Base-by-base conservation (phyloP, 768 basidiomycete genomes). In the Boletales sp. region DNA sequence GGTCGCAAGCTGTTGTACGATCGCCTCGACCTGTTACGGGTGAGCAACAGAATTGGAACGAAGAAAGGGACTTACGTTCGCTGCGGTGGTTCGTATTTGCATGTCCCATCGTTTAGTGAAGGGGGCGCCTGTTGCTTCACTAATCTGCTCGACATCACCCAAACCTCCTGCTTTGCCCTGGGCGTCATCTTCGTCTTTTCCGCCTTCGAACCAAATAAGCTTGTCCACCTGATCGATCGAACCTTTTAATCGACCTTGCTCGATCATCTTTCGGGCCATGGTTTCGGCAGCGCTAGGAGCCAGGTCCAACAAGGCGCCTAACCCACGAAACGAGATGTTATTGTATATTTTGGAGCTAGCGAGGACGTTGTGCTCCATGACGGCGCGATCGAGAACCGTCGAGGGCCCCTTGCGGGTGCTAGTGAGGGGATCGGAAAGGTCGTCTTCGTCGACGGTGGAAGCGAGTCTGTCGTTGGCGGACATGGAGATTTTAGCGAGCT, bases 211-310 rank as follows among this genome's bases (percentile, higher is more conserved):
- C 79, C 87, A 90, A 54, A 99, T 95, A 41, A 98, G 77, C 57
- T 82, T 86, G 51, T 95, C 91, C 13, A 97, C 93, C 65, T 99
- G 97, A 65, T 99, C 97, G 50, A 99, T 95, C 50, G 85, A 86
- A 24, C 90, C 97, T 54, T 90, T 85, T 53, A 98, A 72, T 48
- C 97, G 86, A 9, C 92, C 89, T 70, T 99, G 97, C 64, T 97
- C 94, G 44, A 99, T 97, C 97, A 99, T 99, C 65, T 89, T 90
- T 45, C 95, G 81, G 10, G 95, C 94, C 88, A 98, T 97, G 1
- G 86, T 92, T 70, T 99, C 97, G 15, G 95, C 95, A 14, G 92
- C 93, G 24, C 87, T 87, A 13, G 95, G 88, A 4, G 90, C 87
- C 55, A 98, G 72, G 63, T 93, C 90, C 41, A 99, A 77, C 14